Evolutionary conservation across 1,284 basidiomycete genomes (phyloP).

Genomic region (Sporisorium scitamineum): DNA sequence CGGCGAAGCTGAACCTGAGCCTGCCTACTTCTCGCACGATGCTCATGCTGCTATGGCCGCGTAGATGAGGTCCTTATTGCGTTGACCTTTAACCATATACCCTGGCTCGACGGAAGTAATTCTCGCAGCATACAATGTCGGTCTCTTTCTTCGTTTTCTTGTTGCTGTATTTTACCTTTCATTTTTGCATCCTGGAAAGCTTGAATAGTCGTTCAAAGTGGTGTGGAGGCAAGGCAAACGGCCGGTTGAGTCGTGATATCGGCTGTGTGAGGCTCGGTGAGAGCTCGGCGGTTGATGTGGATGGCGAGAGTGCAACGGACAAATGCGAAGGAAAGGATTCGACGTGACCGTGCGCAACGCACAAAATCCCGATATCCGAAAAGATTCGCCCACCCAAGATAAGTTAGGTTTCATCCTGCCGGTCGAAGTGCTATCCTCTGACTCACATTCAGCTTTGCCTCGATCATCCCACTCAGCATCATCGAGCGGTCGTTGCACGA

Average conservation of each 20-base stretch:
- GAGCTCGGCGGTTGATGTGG: neutral
- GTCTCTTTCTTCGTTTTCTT: constrained; percentile 3
- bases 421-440: neutral
- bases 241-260: neutral
- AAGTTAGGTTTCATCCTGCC: constrained; percentile 22
- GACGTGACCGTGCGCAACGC: constrained; percentile 14
- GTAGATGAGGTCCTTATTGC: neutral
- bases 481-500: neutral
- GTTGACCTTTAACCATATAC: constrained; percentile 14
- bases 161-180: constrained; percentile 24
- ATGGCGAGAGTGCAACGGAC: too few relatives aligned
- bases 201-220: neutral
- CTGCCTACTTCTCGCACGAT: constrained; percentile 10
- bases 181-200: neutral
- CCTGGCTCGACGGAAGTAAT: too few relatives aligned
- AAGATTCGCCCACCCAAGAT: neutral
- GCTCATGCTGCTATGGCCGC: constrained; percentile 29
- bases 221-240: neutral
- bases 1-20: constrained; percentile 28
- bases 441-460: neutral
- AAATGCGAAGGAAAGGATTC: constrained; percentile 2
- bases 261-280: neutral
- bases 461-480: neutral
- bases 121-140: too few relatives aligned
- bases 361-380: constrained; percentile 24